phyloP scores from a whole-genome alignment of 2,329 filamentous ascomycete genomes.

The Colletotrichum sp. region DNA sequence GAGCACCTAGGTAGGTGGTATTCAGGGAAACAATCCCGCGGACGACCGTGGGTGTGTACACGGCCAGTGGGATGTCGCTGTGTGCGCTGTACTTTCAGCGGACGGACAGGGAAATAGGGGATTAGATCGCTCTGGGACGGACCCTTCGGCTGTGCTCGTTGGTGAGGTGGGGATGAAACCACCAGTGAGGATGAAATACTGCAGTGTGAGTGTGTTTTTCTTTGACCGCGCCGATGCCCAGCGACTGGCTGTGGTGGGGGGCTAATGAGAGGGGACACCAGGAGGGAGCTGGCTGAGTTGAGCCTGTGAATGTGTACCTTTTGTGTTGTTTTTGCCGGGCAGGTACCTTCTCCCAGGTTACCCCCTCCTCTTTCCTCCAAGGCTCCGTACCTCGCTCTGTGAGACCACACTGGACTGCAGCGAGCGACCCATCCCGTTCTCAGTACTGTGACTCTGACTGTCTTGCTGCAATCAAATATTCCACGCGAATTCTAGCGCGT shows the following conservation, averaged over 20 bases:
- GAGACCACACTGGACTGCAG: neutral
- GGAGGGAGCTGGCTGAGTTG: neutral
- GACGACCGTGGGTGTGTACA: neutral
- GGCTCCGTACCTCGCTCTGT: neutral
- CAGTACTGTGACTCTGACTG: neutral
- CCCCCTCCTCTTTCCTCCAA: neutral
- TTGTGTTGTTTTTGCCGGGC: neutral
- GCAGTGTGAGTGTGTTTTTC: neutral
- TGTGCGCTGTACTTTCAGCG: neutral
- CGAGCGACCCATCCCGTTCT: neutral
- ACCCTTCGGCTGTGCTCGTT: constrained; percentile 1
- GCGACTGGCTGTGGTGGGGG: neutral
- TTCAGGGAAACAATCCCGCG: neutral
- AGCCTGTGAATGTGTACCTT: neutral
- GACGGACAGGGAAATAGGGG: constrained; percentile 2
- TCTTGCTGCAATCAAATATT: constrained; percentile 14
- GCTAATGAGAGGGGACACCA: neutral
- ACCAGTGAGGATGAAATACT: neutral
- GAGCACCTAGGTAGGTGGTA: neutral
- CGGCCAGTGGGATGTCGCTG: neutral
- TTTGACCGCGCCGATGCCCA: neutral
- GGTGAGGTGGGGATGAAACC: constrained; percentile 16
- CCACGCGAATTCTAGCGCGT: constrained; percentile 22
- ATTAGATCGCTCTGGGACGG: neutral
- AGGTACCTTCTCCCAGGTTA: neutral